Base-by-base conservation (phyloP, 2,329 filamentous ascomycete species). In the Scorias spongiosa region DNA sequence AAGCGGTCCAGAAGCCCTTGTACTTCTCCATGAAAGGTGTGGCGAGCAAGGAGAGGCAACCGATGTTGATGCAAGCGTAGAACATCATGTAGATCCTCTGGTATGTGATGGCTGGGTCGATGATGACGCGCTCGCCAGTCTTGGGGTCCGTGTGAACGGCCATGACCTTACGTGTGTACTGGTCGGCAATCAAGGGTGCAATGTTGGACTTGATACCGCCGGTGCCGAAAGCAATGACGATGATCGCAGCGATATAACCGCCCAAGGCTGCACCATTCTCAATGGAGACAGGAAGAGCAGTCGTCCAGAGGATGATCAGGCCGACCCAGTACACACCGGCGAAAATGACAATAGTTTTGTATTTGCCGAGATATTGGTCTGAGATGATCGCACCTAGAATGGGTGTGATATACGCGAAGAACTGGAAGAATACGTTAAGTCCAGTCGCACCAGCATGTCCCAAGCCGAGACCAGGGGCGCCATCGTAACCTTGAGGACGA, bases 141-240 rank as follows among this genome's bases (percentile, higher is more conserved):
- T 66, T 52, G 6, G 43, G 29, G 18, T 63, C 42, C 1, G 54
- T 57, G 46, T 60, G 65, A 45, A 70, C 54, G 42, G 62, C 63
- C 18, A 64, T 62, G 18, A 56, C 62, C 17, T 57, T 64, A n/a
- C 60, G 59, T 7, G 57, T 58, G 41, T 69, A 66, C 51, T 71
- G 68, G 48, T 71, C 68, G 8, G 67, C 67, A 44, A 70, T 69
- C 26, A 70, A 48, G 1, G 68, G 68, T 9, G 65, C 64, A 38
- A 88, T 81, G 56, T 88, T 88, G 49, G 80, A 75, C 68, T 88
- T 89, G 74, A 88, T 86, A 55, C 84, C 81, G 48, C 83, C 83
- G 1, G 81, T 84, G 38, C 83, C 83, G 28, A 84, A 61, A n/a
- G 80, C 81, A 57, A 86, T 74, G 55, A 86, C 71, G 39, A 83